A percentile compares a stretch with the other conserved stretches of the same genome.
Conservation (phyloP, 352 stramenopile genomes). For the Pelagophyceae sp. region DNA sequence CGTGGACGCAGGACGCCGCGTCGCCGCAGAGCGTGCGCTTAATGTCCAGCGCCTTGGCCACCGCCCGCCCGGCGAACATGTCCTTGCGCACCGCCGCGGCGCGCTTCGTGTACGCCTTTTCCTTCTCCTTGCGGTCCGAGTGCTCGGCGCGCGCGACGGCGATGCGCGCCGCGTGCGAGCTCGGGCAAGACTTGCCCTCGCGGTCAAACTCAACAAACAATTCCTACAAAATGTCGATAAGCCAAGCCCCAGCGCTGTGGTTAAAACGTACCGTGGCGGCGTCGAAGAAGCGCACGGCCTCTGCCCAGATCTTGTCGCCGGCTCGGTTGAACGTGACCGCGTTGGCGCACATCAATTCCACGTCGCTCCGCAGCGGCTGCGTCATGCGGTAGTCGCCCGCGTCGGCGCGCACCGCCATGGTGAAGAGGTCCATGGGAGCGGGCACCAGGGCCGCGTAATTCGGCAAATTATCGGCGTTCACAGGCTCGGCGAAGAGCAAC, state of each 20-base stretch:
- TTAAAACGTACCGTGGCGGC: conserved; percentile 44
- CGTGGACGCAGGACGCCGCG: conserved; percentile 52
- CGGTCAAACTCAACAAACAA: not conserved
- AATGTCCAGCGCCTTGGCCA: conserved; percentile 25
- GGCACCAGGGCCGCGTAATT: conserved; percentile 86
- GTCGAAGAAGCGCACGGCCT: conserved; percentile 80
- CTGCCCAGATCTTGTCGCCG: conserved; percentile 69
- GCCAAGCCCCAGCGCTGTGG: no score
- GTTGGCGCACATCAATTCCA: conserved; percentile 89
- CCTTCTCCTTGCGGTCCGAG: conserved; percentile 34
- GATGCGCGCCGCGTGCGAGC: not conserved
- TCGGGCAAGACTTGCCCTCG: not conserved
- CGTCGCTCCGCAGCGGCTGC: conserved; percentile 68
- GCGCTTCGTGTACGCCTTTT: conserved; percentile 32
- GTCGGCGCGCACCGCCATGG: conserved; percentile 66
- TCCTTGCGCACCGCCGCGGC: conserved; percentile 49
- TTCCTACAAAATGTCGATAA: no score
- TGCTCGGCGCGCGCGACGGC: conserved; percentile 19
- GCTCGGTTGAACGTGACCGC: conserved; percentile 84
- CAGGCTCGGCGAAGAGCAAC: conserved; percentile 77
- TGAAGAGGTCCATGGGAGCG: conserved; percentile 79
- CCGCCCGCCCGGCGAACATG: conserved; percentile 37
- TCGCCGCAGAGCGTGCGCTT: conserved; percentile 35
- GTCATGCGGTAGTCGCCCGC: conserved; percentile 58
- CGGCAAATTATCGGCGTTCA: conserved; percentile 77